Conservation (phyloP, 140 eudicot species). For the Flaveria floridana region DNA sequence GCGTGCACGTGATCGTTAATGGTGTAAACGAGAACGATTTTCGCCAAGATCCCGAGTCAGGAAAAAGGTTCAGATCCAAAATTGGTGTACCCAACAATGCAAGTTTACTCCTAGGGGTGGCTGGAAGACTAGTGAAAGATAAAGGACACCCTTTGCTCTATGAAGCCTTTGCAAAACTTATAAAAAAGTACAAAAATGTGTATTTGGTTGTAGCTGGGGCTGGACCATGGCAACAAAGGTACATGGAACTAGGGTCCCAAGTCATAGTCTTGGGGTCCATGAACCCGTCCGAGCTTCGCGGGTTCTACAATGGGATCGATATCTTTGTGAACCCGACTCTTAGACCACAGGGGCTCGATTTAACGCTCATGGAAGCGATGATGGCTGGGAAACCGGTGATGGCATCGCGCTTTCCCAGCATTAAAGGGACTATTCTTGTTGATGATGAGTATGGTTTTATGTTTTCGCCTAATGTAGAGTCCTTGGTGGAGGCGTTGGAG, state of each 20-base stretch:
- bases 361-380: constrained; percentile 93
- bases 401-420: constrained; percentile 93
- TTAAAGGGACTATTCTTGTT: constrained; percentile 75
- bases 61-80: constrained; percentile 50
- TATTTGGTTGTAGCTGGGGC: constrained; percentile 73
- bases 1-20: constrained; percentile 85
- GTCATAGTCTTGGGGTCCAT: constrained; percentile 74
- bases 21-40: constrained; percentile 70
- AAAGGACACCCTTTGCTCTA: constrained; percentile 81
- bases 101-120: constrained; percentile 75
- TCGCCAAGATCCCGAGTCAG: constrained; percentile 42
- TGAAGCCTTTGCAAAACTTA: constrained; percentile 64
- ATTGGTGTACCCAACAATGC: constrained; percentile 68
- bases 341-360: constrained; percentile 91
- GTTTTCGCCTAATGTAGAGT: constrained; percentile 83
- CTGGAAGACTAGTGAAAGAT: constrained; percentile 86
- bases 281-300: constrained; percentile 64
- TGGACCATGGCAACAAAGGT: constrained; percentile 80
- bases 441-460: constrained; percentile 71
- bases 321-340: constrained; percentile 81
- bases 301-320: constrained; percentile 79
- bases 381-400: constrained; percentile 83
- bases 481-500: constrained; percentile 62
- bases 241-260: constrained; percentile 68
- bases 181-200: constrained; percentile 42